Percentiles rank a stretch among this genome's conserved stretches.
Conservation (phyloP, 163 green algal species). For the Chlorella variabilis region DNA sequence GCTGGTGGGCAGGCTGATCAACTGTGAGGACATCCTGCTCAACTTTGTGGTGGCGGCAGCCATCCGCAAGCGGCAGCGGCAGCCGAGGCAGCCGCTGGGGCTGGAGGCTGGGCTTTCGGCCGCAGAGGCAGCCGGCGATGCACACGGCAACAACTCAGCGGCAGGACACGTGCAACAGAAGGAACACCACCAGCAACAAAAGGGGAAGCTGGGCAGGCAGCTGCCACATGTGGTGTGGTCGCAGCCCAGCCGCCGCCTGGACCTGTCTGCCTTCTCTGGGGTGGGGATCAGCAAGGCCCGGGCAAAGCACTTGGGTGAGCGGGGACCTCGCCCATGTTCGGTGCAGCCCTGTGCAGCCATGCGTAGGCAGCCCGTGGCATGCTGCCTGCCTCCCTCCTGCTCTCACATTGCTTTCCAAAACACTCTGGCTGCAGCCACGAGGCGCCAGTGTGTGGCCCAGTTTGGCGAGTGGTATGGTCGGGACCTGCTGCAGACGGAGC, state of each 20-base stretch:
- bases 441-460: neutral
- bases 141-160: too few species aligned
- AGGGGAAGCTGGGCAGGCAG: neutral
- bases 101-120: neutral
- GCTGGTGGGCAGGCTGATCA: neutral
- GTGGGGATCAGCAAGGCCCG: neutral
- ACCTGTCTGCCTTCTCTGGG: neutral
- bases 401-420: too few species aligned
- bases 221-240: neutral
- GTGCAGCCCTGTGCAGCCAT: too few species aligned
- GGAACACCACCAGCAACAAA: neutral
- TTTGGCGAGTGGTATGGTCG: neutral
- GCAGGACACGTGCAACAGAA: neutral
- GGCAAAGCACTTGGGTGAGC: neutral
- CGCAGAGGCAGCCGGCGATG: neutral
- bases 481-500: neutral
- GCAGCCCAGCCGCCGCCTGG: constrained; percentile 6
- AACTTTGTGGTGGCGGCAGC: constrained; percentile 9
- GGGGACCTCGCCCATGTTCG: too few species aligned
- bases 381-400: too few species aligned
- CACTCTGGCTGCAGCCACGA: neutral
- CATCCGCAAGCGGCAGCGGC: constrained; percentile 6
- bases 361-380: too few species aligned
- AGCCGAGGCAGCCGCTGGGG: neutral
- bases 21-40: constrained; percentile 19